phyloP scores from a whole-genome alignment of 352 stramenopile species.

The Globisporangium recalcitrans region DNA sequence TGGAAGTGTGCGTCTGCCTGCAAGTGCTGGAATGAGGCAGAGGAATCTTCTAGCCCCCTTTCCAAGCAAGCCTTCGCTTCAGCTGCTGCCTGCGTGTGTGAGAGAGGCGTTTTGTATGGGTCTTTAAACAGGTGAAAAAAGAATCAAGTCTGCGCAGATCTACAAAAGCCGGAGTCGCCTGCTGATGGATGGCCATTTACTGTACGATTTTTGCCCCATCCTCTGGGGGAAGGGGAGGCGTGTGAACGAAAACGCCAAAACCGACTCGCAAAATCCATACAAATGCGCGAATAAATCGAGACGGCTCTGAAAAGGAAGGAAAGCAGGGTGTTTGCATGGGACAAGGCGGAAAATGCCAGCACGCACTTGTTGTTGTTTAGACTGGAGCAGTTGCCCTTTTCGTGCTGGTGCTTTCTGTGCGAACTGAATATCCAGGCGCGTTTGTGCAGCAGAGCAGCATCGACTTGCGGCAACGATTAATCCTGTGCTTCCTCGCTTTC shows the following conservation, averaged over 20 bases:
- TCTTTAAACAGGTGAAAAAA: constrained; percentile 1
- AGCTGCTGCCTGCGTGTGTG: not conserved
- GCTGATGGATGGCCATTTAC: constrained; percentile 18
- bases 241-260: not conserved
- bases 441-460: not conserved
- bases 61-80: not conserved
- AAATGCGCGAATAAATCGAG: not conserved
- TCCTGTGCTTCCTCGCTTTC: not conserved
- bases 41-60: not conserved
- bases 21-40: constrained; percentile 16
- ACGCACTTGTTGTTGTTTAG: not conserved
- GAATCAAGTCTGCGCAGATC: constrained; percentile 8
- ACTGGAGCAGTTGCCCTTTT: not conserved
- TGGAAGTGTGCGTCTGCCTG: constrained; percentile 1
- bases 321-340: not conserved
- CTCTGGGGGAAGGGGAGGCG: too few relatives aligned
- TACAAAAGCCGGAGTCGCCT: constrained; percentile 9
- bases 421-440: constrained; percentile 1
- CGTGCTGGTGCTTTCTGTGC: not conserved
- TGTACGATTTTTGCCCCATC: constrained; percentile 3
- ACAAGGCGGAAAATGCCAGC: not conserved
- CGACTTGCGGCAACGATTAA: not conserved
- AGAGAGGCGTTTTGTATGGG: constrained; percentile 6
- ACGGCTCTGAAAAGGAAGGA: not conserved
- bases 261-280: constrained; percentile 6